Percentiles rank a stretch among this genome's conserved stretches.
Conservation (phyloP, 257 asterid genomes). For the Echium plantagineum region DNA sequence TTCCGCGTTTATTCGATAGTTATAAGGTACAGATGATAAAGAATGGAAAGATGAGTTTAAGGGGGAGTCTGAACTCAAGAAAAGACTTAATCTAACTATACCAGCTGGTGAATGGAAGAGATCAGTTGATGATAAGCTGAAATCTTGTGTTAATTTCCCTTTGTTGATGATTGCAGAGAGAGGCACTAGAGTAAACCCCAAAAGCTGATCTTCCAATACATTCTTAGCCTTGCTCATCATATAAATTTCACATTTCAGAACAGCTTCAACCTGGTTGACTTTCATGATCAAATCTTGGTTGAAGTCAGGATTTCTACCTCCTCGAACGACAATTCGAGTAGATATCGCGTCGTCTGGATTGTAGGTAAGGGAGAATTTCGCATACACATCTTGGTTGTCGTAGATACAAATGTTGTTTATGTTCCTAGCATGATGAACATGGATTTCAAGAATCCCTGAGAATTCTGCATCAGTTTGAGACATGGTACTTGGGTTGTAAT, state of each 20-base stretch:
- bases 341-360: constrained; percentile 44
- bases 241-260: constrained; percentile 65
- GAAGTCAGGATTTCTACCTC: constrained; percentile 52
- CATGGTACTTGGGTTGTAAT: background rate
- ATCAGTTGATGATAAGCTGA: constrained; percentile 54
- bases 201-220: constrained; percentile 62
- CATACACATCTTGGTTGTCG: constrained; percentile 57
- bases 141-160: constrained; percentile 42
- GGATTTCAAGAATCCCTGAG: constrained; percentile 39
- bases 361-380: constrained; percentile 60
- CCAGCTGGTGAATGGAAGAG: constrained; percentile 66
- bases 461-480: constrained; percentile 6
- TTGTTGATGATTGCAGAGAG: constrained; percentile 35
- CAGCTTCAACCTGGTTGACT: constrained; percentile 30
- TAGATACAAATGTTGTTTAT: constrained; percentile 69
- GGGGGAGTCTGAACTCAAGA: constrained; percentile 23
- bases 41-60: constrained; percentile 11
- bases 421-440: constrained; percentile 57
- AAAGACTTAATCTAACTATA: constrained; percentile 47
- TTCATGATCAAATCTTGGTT: constrained; percentile 32
- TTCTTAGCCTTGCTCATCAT: constrained; percentile 59
- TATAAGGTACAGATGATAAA: constrained; percentile 9
- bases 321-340: constrained; percentile 33
- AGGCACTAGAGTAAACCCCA: constrained; percentile 47
- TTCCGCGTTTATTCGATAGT: background rate